Conservation (phyloP, 495 filamentous ascomycete species). For the Pyrenula massariospora region DNA sequence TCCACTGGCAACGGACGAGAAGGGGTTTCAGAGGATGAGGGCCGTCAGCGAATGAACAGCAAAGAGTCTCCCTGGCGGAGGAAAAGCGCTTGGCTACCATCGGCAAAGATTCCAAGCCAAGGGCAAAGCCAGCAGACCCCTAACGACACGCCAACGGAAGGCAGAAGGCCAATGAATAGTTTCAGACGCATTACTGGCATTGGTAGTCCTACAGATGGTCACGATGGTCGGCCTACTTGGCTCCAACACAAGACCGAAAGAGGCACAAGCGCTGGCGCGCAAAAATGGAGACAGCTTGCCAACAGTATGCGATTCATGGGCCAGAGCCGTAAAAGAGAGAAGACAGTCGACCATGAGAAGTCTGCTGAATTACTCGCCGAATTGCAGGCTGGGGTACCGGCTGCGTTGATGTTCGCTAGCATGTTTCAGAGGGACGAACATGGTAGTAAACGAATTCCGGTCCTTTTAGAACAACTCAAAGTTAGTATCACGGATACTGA, state of each 20-base stretch:
- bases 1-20: conserved; percentile 51
- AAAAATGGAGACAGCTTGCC: conserved; percentile 81
- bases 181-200: conserved; percentile 66
- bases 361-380: conserved; percentile 95
- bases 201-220: conserved; percentile 43
- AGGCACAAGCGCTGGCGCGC: conserved; percentile 66
- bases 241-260: conserved; percentile 41
- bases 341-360: conserved; percentile 80
- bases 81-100: conserved; percentile 37
- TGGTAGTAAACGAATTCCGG: conserved; percentile 85
- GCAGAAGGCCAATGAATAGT: conserved; percentile 56
- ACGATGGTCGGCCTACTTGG: conserved; percentile 40
- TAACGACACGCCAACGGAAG: conserved; percentile 35
- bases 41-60: conserved; percentile 56
- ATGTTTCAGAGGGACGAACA: conserved; percentile 97
- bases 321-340: conserved; percentile 65
- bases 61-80: conserved; percentile 41
- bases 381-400: conserved; percentile 79
- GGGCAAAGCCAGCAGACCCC: conserved; percentile 16
- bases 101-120: conserved; percentile 14
- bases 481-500: conserved; percentile 73
- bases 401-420: conserved; percentile 83
- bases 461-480: conserved; percentile 91
- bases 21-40: conserved; percentile 82
- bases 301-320: conserved; percentile 72